Evolutionary conservation across 2,329 filamentous ascomycete species (phyloP).

Genomic region (Colletotrichum lindemuthianum): DNA sequence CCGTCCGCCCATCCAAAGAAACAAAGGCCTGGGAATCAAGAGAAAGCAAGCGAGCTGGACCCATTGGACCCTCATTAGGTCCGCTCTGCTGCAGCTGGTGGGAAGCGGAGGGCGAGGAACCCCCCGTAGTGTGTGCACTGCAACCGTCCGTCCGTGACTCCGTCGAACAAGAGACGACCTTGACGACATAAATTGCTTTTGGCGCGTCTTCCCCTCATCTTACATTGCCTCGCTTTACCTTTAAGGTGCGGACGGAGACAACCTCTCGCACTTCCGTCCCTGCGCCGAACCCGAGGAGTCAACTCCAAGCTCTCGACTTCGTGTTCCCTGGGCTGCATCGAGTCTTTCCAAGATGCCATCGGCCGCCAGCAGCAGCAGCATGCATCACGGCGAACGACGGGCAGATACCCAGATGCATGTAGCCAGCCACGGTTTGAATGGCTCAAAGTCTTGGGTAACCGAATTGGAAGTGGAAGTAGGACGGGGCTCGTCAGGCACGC

Average conservation of each 20-base stretch:
- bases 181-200: conserved; percentile 18
- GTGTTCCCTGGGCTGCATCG: conserved; percentile 1
- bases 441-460: background rate
- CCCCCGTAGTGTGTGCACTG: conserved; percentile 8
- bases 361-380: no score
- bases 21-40: conserved; percentile 22
- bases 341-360: background rate
- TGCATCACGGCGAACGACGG: no score
- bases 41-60: conserved; percentile 31
- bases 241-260: conserved; percentile 16
- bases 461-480: background rate
- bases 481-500: conserved; percentile 23
- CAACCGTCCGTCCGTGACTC: conserved; percentile 18
- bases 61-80: conserved; percentile 23
- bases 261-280: conserved; percentile 11
- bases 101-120: conserved; percentile 11
- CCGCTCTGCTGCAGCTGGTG: conserved; percentile 28
- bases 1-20: conserved; percentile 5
- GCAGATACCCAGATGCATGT: no score
- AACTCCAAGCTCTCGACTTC: background rate
- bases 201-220: conserved; percentile 13
- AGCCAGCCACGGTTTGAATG: no score
- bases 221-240: conserved; percentile 8
- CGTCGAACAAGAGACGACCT: conserved; percentile 27
- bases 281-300: conserved; percentile 4